phyloP scores from a whole-genome alignment of 2,329 filamentous ascomycete genomes.

The Mycosphaerella sp. region DNA sequence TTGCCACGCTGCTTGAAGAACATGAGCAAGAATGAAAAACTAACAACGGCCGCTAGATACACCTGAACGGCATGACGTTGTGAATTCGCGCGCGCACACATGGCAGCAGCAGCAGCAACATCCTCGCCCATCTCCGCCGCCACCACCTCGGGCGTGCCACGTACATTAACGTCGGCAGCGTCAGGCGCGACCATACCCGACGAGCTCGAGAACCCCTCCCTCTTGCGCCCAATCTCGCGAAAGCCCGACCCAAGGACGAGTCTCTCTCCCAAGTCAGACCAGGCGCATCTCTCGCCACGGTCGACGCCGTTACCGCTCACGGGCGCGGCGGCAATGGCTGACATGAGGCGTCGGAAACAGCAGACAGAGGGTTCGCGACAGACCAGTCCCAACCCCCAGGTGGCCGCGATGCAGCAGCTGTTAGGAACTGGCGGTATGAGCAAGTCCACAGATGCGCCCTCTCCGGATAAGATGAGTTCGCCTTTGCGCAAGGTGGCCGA shows the following conservation, averaged over 20 bases:
- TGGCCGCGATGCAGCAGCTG: slow-evolving; percentile 41
- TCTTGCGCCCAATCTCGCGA: slow-evolving; percentile 25
- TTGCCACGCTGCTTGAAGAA: not conserved
- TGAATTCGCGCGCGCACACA: slow-evolving; percentile 23
- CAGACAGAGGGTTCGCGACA: slow-evolving; percentile 34
- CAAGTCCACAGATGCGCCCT: slow-evolving; percentile 41
- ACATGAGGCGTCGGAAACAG: slow-evolving; percentile 42
- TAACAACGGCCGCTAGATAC: not conserved
- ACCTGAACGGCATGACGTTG: slow-evolving; percentile 3
- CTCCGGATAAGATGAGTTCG: slow-evolving; percentile 43
- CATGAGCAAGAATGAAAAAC: not conserved
- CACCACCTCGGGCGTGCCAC: slow-evolving; percentile 35
- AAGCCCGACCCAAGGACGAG: slow-evolving; percentile 18
- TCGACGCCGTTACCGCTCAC: slow-evolving; percentile 34
- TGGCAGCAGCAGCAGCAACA: slow-evolving; percentile 42
- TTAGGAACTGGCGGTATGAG: slow-evolving; percentile 41
- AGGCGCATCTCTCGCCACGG: slow-evolving; percentile 36
- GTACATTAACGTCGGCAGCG: slow-evolving; percentile 37
- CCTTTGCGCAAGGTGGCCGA: slow-evolving; percentile 45
- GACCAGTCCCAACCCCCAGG: slow-evolving; percentile 46
- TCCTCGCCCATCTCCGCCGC: slow-evolving; percentile 36
- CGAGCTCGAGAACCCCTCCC: slow-evolving; percentile 22
- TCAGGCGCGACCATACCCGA: slow-evolving; percentile 16
- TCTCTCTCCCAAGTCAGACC: slow-evolving; percentile 40
- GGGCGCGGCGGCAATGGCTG: slow-evolving; percentile 44